These are phyloP conservation scores for Trichomonascaceae sp. DNA, from an alignment of 1,139 yeast species.

Conservation along the genomic window DNA sequence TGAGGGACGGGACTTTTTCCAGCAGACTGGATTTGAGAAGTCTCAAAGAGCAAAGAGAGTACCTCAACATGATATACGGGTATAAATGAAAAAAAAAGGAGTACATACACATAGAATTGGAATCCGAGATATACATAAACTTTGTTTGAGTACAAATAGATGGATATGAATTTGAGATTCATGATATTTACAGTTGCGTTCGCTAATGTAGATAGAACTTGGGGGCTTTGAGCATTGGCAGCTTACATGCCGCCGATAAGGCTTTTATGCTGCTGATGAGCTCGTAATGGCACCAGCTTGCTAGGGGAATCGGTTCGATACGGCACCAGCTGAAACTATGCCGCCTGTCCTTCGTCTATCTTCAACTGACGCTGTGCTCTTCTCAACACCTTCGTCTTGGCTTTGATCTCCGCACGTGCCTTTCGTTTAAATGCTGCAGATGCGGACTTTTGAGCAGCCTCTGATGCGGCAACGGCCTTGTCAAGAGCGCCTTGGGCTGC, in stretches of 20 bases:
- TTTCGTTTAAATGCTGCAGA: conserved; percentile 7
- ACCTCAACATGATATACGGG: conserved; percentile 22
- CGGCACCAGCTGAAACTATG: too few species aligned
- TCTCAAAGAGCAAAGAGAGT: conserved; percentile 28
- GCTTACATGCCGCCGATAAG: too few species aligned
- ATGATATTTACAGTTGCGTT: too few species aligned
- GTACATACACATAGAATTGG: conserved; percentile 1
- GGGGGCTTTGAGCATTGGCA: too few species aligned
- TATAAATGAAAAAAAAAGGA: conserved; percentile 10
- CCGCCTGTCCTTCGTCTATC: conserved; percentile 1
- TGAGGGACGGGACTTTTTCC: conserved; percentile 62
- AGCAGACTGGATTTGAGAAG: conserved; percentile 23
- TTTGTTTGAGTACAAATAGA: background rate
- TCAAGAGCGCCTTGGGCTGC: conserved; percentile 4
- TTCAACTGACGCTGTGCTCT: conserved; percentile 8
- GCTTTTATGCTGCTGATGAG: background rate
- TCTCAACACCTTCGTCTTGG: conserved; percentile 8
- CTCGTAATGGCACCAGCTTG: too few species aligned
- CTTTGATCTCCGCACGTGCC: conserved; percentile 6
- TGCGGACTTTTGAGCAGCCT: conserved; percentile 5
- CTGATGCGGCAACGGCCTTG: conserved; percentile 2
- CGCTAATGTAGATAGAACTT: too few species aligned
- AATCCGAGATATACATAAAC: background rate
- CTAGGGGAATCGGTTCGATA: too few species aligned
- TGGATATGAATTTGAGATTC: background rate